phyloP scores from a whole-genome alignment of 2,329 filamentous ascomycete species.

The Fusarium sp. region DNA sequence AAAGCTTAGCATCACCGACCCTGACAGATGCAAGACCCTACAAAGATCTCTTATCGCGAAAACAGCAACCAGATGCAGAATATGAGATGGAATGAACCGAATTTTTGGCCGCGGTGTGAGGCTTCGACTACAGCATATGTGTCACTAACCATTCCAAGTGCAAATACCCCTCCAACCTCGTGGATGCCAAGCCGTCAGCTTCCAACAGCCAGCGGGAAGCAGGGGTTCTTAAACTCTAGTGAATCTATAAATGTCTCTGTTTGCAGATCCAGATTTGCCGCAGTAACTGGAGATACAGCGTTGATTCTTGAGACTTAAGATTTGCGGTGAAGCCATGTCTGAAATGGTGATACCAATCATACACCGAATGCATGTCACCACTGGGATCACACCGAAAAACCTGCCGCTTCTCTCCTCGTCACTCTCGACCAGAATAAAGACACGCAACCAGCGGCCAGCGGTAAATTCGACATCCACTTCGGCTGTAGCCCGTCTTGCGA shows the following conservation, averaged over 20 bases:
- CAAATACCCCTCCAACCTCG: not conserved
- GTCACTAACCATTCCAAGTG: not conserved
- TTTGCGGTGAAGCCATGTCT: not conserved
- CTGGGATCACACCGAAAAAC: not conserved
- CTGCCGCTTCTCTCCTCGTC: not conserved
- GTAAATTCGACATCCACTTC: slow-evolving; percentile 34
- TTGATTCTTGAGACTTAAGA: not conserved
- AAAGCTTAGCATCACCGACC: slow-evolving; percentile 39
- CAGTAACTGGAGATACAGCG: not conserved
- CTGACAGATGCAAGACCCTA: slow-evolving; percentile 9
- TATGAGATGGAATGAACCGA: not conserved
- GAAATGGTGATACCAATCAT: not conserved
- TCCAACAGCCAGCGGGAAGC: not conserved
- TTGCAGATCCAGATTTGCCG: slow-evolving; percentile 6
- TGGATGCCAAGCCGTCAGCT: slow-evolving; percentile 21
- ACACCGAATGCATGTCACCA: not conserved
- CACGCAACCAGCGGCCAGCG: slow-evolving; percentile 14
- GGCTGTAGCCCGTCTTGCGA: not conserved
- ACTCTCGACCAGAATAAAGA: not conserved
- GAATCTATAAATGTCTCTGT: slow-evolving; percentile 10
- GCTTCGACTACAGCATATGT: not conserved
- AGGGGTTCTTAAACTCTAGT: not conserved
- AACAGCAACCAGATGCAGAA: too few species aligned
- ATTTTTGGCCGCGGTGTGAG: not conserved
- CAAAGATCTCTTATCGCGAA: slow-evolving; percentile 1